phyloP scores from a whole-genome alignment of 1,139 yeast genomes.

The Candida smagusa region DNA sequence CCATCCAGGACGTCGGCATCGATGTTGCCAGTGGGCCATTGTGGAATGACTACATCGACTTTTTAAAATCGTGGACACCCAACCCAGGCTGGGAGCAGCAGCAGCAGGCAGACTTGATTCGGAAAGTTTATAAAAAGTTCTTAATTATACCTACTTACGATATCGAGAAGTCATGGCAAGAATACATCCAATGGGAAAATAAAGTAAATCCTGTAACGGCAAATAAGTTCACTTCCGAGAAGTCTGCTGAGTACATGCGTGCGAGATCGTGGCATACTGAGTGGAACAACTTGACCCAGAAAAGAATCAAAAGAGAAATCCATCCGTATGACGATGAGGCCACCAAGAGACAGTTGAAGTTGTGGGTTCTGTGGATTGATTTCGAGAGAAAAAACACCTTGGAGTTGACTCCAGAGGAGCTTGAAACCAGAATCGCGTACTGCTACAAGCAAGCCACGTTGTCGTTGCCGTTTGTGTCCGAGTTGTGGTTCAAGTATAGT shows the following conservation, averaged over 20 bases:
- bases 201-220: constrained; percentile 74
- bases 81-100: constrained; percentile 83
- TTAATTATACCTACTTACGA: constrained; percentile 70
- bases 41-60: constrained; percentile 84
- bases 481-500: constrained; percentile 73
- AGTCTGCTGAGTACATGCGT: constrained; percentile 83
- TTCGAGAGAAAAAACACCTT: constrained; percentile 77
- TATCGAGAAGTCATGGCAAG: constrained; percentile 77
- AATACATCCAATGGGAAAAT: constrained; percentile 80
- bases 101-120: constrained; percentile 71
- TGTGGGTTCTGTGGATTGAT: constrained; percentile 74
- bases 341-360: constrained; percentile 39
- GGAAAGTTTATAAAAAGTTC: constrained; percentile 71
- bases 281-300: constrained; percentile 55
- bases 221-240: constrained; percentile 79
- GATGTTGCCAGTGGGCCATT: constrained; percentile 71
- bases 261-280: constrained; percentile 80
- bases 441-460: constrained; percentile 73
- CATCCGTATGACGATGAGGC: constrained; percentile 29
- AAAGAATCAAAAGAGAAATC: constrained; percentile 33
- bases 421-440: constrained; percentile 63
- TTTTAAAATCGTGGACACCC: constrained; percentile 76
- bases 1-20: constrained; percentile 70
- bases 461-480: constrained; percentile 70
- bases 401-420: constrained; percentile 47